Percentiles rank a stretch among this genome's conserved stretches.
phyloP scores from a whole-genome alignment of 176 grass and related monocot genomes.

The Echinochloa phyllopogon region DNA sequence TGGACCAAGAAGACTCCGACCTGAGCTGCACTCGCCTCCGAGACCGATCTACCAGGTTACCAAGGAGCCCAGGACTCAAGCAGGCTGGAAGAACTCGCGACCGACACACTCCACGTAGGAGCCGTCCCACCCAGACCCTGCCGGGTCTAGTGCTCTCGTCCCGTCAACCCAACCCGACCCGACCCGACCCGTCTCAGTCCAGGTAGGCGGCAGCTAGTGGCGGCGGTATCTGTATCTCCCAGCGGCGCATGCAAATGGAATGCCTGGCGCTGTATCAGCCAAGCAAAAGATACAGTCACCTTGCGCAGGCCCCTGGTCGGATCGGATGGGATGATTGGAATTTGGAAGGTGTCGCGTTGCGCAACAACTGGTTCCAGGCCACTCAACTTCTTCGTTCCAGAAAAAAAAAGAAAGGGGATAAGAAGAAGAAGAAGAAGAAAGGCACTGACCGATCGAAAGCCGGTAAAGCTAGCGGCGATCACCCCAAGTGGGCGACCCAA shows the following conservation, averaged over 20 bases:
- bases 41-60: background rate
- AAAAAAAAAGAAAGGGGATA: no score
- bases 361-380: background rate
- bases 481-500: background rate
- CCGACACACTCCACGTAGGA: background rate
- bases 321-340: background rate
- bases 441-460: background rate
- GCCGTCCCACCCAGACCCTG: background rate
- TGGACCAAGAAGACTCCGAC: background rate
- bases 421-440: no score
- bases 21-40: background rate
- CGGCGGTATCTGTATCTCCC: background rate
- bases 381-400: background rate
- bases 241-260: background rate
- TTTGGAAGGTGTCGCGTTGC: background rate
- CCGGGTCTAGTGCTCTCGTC: background rate
- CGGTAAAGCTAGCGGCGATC: conserved; percentile 15
- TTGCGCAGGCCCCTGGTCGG: background rate
- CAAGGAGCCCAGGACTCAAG: background rate
- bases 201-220: conserved; percentile 19
- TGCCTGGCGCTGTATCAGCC: background rate
- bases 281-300: background rate
- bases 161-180: background rate
- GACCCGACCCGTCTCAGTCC: background rate
- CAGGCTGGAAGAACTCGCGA: background rate